Evolutionary conservation across 2,329 filamentous ascomycete species (phyloP).

Genomic region (Talaromyces marneffei): DNA sequence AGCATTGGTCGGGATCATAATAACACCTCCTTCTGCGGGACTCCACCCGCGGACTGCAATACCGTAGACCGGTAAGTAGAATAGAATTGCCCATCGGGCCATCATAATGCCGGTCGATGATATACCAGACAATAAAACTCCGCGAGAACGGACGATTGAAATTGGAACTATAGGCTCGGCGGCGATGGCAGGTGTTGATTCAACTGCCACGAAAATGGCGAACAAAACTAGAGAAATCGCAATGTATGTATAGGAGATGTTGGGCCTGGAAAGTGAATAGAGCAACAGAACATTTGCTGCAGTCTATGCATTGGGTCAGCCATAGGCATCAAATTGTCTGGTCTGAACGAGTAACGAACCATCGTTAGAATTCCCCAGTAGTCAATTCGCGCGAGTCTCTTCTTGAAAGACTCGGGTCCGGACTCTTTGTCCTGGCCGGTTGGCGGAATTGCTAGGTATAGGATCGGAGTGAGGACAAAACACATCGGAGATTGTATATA

Average conservation of each 20-base stretch:
- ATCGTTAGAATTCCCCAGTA: constrained; percentile 66
- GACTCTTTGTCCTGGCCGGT: constrained; percentile 30
- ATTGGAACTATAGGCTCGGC: constrained; percentile 70
- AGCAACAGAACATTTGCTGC: constrained; percentile 65
- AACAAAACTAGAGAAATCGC: constrained; percentile 56
- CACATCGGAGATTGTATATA: constrained; percentile 63
- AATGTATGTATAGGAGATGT: constrained; percentile 56
- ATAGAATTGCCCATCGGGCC: constrained; percentile 71
- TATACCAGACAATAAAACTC: constrained; percentile 66
- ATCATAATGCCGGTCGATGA: constrained; percentile 74
- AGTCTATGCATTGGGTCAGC: constrained; percentile 39
- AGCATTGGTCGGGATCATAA: constrained; percentile 73
- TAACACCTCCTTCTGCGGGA: constrained; percentile 65
- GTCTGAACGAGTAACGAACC: constrained; percentile 37
- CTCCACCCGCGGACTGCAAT: constrained; percentile 67
- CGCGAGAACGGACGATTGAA: constrained; percentile 61
- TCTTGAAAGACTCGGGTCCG: constrained; percentile 28
- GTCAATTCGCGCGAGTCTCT: constrained; percentile 57
- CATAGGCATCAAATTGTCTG: neutral
- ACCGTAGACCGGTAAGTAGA: constrained; percentile 74
- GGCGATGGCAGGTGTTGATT: constrained; percentile 51
- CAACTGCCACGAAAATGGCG: constrained; percentile 54
- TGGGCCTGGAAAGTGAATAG: constrained; percentile 60
- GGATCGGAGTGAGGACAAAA: constrained; percentile 54
- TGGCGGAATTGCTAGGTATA: constrained; percentile 62